Base-by-base conservation (phyloP, 352 stramenopile genomes). In the Phytophthora cryptogea region DNA sequence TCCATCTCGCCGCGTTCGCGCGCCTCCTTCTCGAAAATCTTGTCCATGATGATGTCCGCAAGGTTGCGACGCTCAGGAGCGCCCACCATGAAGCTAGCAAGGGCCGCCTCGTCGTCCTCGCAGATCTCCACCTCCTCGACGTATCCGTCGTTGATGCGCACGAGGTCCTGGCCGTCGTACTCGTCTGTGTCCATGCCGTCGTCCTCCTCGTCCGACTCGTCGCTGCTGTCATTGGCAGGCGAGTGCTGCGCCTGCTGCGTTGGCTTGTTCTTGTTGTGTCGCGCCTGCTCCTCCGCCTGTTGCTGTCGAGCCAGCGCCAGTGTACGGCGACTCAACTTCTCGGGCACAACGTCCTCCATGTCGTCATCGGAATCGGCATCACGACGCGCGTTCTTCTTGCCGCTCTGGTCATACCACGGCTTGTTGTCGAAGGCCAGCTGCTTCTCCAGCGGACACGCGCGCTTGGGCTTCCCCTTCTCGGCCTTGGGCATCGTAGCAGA, bases 11-110 rank as follows among this genome's bases (percentile, higher is more conserved):
- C 86, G 60, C 96, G 88, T 52, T 94, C 89, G 35, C 72, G 77
- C 3, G 82, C 83, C 46, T 96, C 86, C 67, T 99, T 99, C 78
- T 99, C 94, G 45, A 96, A 89, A 70, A 99, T 99, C 76, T 99
- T 99, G 68, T 97, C 92, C 91, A 99, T 98, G 70, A 99, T 99
- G 47, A 99, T 98, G 80, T 99, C 97, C 1, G 96, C 97, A 11
- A 99, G 82, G 59, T 96, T 99, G 58, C 89, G 89, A 41, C 89
- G 79, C 59, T 97, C 88, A 1, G 83, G 76, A 0, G 72, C 86
- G 4, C 84, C 81, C 50, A 96, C 81, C 68, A 96, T 89, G 61
- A 96, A 92, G 63, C 89, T 93, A 26, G 89, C 86, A 8, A 96
- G 69, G 37, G 76, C 88, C 70, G 95, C 78, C 37, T 96, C 87